phyloP scores from a whole-genome alignment of 768 basidiomycete species.

The Pholiota microspora region DNA sequence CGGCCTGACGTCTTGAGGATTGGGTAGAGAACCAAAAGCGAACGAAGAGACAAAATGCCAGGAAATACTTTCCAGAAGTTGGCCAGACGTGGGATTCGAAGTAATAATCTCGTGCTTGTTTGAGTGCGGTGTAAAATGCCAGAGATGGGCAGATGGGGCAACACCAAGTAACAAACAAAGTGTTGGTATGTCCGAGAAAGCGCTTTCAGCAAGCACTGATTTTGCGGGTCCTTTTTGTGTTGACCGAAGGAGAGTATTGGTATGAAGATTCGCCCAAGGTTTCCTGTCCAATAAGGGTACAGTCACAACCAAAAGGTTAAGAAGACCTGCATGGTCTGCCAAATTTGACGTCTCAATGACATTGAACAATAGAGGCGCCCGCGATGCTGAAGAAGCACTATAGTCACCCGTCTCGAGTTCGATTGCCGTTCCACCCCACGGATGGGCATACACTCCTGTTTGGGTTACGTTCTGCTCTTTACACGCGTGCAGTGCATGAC shows the following conservation, averaged over 20 bases:
- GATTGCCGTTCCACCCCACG: constrained; percentile 34
- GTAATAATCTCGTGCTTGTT: constrained; percentile 39
- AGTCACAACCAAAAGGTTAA: constrained; percentile 40
- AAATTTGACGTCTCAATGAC: constrained; percentile 53
- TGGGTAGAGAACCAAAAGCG: constrained; percentile 7
- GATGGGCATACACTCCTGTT: constrained; percentile 28
- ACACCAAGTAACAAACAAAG: constrained; percentile 42
- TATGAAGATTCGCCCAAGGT: constrained; percentile 35
- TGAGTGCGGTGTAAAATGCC: constrained; percentile 37
- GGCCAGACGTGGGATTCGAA: constrained; percentile 9
- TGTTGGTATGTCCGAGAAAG: constrained; percentile 38
- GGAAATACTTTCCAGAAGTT: constrained; percentile 35
- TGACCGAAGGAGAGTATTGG: constrained; percentile 35
- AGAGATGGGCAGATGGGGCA: constrained; percentile 35
- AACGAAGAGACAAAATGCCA: constrained; percentile 34
- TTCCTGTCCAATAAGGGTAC: constrained; percentile 34
- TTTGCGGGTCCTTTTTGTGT: constrained; percentile 1
- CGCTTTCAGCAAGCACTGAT: constrained; percentile 26
- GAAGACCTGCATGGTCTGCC: constrained; percentile 43
- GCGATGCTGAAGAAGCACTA: neutral
- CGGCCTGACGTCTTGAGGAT: neutral
- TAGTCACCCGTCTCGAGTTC: constrained; percentile 32
- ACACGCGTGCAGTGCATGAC: constrained; percentile 31
- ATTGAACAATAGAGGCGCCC: constrained; percentile 37
- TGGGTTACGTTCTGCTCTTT: constrained; percentile 15